Evolutionary conservation across 164 flowering plant genomes (phyloP).

Genomic region (Litsea cubeba): DNA sequence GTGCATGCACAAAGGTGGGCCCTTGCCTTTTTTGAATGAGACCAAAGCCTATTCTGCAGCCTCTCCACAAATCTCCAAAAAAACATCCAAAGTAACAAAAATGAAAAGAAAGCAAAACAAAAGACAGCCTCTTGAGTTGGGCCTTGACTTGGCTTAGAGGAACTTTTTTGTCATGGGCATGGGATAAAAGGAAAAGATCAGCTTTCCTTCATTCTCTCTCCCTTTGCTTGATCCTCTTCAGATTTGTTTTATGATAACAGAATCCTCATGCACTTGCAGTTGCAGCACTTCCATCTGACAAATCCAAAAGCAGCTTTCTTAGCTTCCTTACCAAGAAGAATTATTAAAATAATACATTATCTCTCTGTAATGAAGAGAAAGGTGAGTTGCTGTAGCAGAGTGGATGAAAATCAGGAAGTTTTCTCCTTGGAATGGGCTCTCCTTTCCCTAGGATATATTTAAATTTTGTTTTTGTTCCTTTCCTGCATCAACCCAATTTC

Average conservation of each 20-base stretch:
- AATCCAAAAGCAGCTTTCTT: conserved; percentile 2
- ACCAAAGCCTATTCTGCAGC: conserved; percentile 3
- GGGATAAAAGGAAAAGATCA: background rate
- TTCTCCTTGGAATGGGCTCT: conserved; percentile 11
- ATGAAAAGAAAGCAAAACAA: background rate
- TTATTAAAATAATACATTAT: background rate
- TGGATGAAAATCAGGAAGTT: conserved; percentile 15
- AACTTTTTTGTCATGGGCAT: background rate
- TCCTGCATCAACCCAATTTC: conserved; percentile 7
- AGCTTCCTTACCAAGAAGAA: conserved; percentile 1
- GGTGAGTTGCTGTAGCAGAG: background rate
- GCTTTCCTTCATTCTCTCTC: background rate
- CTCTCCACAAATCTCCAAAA: conserved; percentile 9
- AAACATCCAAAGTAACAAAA: background rate
- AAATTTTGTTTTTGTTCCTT: conserved; percentile 13
- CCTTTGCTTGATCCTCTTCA: background rate
- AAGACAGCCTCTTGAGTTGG: background rate
- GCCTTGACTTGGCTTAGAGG: background rate
- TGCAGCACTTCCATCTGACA: conserved; percentile 1
- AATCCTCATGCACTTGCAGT: background rate
- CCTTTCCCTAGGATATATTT: conserved; percentile 7
- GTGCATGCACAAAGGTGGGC: background rate
- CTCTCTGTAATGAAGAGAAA: conserved; percentile 3
- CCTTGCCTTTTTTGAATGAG: conserved; percentile 8
- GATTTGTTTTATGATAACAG: background rate